Evolutionary conservation across 2,329 filamentous ascomycete genomes (phyloP).

Genomic region (Piedraia hortae): DNA sequence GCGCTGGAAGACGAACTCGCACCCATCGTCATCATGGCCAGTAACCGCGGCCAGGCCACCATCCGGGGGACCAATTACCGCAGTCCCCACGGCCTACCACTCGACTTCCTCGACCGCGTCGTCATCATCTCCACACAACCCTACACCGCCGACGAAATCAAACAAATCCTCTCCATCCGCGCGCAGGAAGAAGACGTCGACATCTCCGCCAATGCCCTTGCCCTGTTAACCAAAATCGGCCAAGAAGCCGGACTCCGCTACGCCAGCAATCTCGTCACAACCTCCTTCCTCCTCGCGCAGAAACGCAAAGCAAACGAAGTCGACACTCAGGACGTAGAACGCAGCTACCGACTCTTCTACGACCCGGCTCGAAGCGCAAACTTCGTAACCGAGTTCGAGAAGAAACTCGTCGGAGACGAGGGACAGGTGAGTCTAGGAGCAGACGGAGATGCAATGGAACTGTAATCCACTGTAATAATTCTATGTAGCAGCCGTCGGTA

Average conservation of each 20-base stretch:
- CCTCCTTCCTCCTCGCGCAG: constrained; percentile 59
- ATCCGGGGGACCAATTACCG: constrained; percentile 86
- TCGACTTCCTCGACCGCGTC: constrained; percentile 87
- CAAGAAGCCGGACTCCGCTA: constrained; percentile 79
- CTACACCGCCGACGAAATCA: constrained; percentile 62
- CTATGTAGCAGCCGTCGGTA: constrained; percentile 28
- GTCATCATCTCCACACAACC: constrained; percentile 85
- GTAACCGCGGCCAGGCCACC: constrained; percentile 72
- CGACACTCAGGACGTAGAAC: constrained; percentile 63
- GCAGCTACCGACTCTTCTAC: constrained; percentile 84
- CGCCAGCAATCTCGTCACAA: constrained; percentile 93
- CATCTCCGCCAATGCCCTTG: constrained; percentile 64
- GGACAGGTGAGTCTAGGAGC: constrained; percentile 43
- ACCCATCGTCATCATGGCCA: constrained; percentile 97
- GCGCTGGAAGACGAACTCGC: constrained; percentile 84
- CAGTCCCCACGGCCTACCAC: constrained; percentile 74
- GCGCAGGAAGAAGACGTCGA: constrained; percentile 94
- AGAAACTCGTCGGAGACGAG: constrained; percentile 69
- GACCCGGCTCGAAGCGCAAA: constrained; percentile 68
- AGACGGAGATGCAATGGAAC: constrained; percentile 37
- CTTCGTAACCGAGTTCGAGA: constrained; percentile 75
- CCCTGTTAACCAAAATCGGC: constrained; percentile 83
- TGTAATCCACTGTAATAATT: no score
- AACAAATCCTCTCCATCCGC: constrained; percentile 73
- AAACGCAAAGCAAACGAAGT: constrained; percentile 73